Conservation (phyloP, 1,139 yeast species). For the Suhomyces wounanorum region DNA sequence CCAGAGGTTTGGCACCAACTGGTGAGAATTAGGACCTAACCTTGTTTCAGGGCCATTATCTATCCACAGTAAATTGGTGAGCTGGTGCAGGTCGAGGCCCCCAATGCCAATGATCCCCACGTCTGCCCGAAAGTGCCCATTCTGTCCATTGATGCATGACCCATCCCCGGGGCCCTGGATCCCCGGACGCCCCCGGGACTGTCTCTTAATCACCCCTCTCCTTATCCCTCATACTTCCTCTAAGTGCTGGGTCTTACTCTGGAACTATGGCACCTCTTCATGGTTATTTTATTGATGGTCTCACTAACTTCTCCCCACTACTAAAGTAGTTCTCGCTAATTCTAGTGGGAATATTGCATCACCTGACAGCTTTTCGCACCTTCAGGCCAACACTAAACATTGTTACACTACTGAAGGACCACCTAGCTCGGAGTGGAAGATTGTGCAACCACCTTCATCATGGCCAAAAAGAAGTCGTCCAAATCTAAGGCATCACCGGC, state of each 20-base stretch:
- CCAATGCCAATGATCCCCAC: too few species aligned
- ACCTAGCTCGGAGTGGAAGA: neutral
- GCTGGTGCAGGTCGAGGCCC: neutral
- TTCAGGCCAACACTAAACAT: neutral
- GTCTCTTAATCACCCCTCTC: too few species aligned
- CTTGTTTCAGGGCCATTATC: neutral
- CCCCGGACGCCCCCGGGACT: too few species aligned
- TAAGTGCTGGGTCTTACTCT: too few species aligned
- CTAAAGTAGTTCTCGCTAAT: too few species aligned
- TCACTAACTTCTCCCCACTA: too few species aligned
- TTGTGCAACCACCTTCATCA: neutral
- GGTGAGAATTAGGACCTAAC: neutral
- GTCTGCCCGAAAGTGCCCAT: neutral
- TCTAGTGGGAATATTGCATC: too few species aligned
- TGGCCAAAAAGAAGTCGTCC: constrained; percentile 13
- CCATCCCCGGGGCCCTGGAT: too few species aligned
- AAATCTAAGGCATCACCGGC: constrained; percentile 2
- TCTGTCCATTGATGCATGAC: neutral
- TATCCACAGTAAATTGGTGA: neutral
- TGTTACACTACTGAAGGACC: neutral
- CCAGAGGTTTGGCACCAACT: neutral
- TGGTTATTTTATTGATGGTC: too few species aligned
- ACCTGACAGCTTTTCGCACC: too few species aligned
- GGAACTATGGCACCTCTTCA: too few species aligned
- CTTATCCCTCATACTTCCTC: too few species aligned